phyloP scores from a whole-genome alignment of 108 stramenopile species.

The Skeletonema marinoi region DNA sequence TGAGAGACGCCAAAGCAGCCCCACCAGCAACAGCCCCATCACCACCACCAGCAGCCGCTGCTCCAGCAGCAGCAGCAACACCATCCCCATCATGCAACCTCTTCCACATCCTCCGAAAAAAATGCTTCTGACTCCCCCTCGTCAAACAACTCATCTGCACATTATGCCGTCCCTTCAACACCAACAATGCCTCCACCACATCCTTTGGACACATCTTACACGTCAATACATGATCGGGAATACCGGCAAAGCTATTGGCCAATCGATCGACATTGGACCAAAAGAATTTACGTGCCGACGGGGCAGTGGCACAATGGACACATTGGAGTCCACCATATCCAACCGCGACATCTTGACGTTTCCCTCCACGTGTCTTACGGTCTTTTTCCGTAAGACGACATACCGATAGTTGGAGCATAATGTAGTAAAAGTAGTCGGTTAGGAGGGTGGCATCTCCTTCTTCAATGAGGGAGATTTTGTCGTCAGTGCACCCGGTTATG shows the following conservation, averaged over 20 bases:
- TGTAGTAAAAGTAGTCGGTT: conserved; percentile 84
- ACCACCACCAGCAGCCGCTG: background rate
- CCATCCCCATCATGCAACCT: conserved; percentile 73
- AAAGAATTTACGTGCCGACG: conserved; percentile 81
- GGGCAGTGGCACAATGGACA: conserved; percentile 64
- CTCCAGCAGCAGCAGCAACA: conserved; percentile 10
- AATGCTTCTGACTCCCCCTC: conserved; percentile 86
- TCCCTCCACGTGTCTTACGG: conserved; percentile 85
- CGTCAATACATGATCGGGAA: conserved; percentile 82
- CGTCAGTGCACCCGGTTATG: conserved; percentile 16
- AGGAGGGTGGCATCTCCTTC: conserved; percentile 44
- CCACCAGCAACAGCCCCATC: background rate
- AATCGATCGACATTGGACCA: conserved; percentile 88
- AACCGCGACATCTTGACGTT: conserved; percentile 76
- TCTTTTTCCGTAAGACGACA: conserved; percentile 82
- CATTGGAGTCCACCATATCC: conserved; percentile 89
- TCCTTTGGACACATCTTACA: conserved; percentile 72
- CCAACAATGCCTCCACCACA: conserved; percentile 64
- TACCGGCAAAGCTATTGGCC: conserved; percentile 89
- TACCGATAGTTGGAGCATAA: conserved; percentile 82
- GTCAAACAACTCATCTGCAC: conserved; percentile 78
- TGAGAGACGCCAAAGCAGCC: background rate
- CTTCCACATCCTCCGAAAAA: conserved; percentile 86
- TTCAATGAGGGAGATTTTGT: conserved; percentile 20
- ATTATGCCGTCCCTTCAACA: conserved; percentile 69